Conservation (phyloP, 345 rosid species). For the Kandelia obovata region DNA sequence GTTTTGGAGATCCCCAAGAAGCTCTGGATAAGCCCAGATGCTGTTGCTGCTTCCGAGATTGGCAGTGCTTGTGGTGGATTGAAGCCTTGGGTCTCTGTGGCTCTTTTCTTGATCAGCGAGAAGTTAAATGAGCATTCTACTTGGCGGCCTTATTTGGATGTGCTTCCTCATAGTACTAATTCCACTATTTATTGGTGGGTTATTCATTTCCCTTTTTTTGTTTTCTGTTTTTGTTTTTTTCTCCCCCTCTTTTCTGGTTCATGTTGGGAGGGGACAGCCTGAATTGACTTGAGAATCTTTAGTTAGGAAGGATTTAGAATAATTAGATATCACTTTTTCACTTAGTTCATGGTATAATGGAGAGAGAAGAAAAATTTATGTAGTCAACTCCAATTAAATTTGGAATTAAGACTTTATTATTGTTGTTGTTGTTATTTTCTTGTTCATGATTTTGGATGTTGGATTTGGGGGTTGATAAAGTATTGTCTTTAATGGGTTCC, state of each 20-base stretch:
- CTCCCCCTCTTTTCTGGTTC: too few species aligned
- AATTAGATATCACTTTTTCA: too few species aligned
- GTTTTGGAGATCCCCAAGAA: conserved; percentile 80
- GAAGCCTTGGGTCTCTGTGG: conserved; percentile 89
- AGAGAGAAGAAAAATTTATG: too few species aligned
- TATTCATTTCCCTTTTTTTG: conserved; percentile 10
- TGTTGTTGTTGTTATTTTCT: too few species aligned
- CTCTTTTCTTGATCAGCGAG: conserved; percentile 76
- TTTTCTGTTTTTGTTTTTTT: neutral
- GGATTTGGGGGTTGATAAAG: conserved; percentile 35
- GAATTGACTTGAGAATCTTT: conserved; percentile 2
- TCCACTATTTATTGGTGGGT: conserved; percentile 89
- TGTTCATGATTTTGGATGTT: too few species aligned
- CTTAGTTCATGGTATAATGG: too few species aligned
- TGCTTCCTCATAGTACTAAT: conserved; percentile 70
- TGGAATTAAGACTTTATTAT: too few species aligned
- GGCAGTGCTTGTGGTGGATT: conserved; percentile 65
- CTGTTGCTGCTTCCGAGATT: conserved; percentile 67
- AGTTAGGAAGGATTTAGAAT: too few species aligned
- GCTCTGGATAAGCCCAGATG: conserved; percentile 84
- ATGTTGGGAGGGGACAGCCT: too few species aligned
- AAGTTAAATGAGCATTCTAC: conserved; percentile 54
- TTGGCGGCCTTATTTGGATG: conserved; percentile 74
- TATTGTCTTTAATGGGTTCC: conserved; percentile 42
- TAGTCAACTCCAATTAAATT: too few species aligned